Conservation (phyloP, 306 rosid genomes). For the Datisca glomerata region DNA sequence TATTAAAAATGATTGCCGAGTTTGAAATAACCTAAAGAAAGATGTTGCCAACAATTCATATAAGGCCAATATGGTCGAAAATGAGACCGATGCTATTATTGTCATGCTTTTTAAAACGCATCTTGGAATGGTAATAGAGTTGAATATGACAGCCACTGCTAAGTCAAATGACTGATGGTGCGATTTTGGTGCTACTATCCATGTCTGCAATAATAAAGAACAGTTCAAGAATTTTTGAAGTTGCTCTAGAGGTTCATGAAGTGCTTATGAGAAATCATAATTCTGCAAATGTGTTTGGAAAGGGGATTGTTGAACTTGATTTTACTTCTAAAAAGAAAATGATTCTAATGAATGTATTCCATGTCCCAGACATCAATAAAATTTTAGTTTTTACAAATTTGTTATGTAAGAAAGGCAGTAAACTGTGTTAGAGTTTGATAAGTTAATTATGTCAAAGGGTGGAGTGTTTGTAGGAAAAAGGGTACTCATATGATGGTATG, state of each 20-base stretch:
- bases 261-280: background rate
- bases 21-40: no score
- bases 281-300: background rate
- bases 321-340: background rate
- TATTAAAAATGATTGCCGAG: no score
- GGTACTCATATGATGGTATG: background rate
- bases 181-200: slow-evolving; percentile 2
- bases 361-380: background rate
- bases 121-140: slow-evolving; percentile 1
- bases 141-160: background rate
- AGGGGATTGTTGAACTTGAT: background rate
- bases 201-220: background rate
- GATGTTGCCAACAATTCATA: no score
- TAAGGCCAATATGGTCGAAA: no score
- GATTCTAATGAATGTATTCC: background rate
- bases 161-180: background rate
- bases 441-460: background rate
- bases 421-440: background rate
- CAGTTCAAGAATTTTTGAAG: background rate
- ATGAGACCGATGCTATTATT: no score
- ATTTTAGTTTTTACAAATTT: background rate
- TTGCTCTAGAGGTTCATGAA: background rate
- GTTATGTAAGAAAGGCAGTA: background rate
- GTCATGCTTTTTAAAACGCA: background rate
- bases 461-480: background rate